Evolutionary conservation across 2,329 filamentous ascomycete genomes (phyloP).

Genomic region (Rugonectria rugulosa): DNA sequence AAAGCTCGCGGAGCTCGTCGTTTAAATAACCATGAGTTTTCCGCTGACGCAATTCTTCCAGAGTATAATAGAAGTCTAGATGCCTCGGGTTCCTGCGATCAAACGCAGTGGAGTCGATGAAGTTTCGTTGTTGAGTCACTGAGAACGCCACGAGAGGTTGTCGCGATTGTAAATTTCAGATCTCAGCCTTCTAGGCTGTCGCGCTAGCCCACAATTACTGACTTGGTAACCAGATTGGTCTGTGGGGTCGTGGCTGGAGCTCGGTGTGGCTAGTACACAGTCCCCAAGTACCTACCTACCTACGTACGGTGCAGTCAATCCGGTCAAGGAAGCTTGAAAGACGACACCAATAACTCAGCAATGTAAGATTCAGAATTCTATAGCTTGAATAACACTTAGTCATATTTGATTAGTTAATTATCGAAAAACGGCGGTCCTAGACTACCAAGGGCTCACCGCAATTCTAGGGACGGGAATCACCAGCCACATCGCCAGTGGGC

Average conservation of each 20-base stretch:
- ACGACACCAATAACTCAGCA: too few relatives aligned
- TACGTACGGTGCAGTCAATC: too few relatives aligned
- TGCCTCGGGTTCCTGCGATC: slow-evolving; percentile 34
- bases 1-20: slow-evolving; percentile 44
- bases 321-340: too few relatives aligned
- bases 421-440: too few relatives aligned
- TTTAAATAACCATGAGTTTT: slow-evolving; percentile 46
- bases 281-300: too few relatives aligned
- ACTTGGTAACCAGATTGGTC: slow-evolving; percentile 13
- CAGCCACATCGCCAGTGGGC: slow-evolving; percentile 16
- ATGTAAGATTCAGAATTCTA: too few relatives aligned
- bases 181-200: slow-evolving; percentile 36
- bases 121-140: slow-evolving; percentile 28
- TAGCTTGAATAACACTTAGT: too few relatives aligned
- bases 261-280: slow-evolving; percentile 22
- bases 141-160: slow-evolving; percentile 11
- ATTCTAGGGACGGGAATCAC: too few relatives aligned
- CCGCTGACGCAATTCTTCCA: slow-evolving; percentile 26
- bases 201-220: slow-evolving; percentile 21
- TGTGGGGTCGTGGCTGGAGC: slow-evolving; percentile 25
- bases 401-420: too few relatives aligned
- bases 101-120: slow-evolving; percentile 32
- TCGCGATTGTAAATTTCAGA: slow-evolving; percentile 49
- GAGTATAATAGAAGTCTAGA: slow-evolving; percentile 25
- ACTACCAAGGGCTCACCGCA: too few relatives aligned